Base-by-base conservation (phyloP, 2,329 filamentous ascomycete genomes). In the Onygenales sp. region DNA sequence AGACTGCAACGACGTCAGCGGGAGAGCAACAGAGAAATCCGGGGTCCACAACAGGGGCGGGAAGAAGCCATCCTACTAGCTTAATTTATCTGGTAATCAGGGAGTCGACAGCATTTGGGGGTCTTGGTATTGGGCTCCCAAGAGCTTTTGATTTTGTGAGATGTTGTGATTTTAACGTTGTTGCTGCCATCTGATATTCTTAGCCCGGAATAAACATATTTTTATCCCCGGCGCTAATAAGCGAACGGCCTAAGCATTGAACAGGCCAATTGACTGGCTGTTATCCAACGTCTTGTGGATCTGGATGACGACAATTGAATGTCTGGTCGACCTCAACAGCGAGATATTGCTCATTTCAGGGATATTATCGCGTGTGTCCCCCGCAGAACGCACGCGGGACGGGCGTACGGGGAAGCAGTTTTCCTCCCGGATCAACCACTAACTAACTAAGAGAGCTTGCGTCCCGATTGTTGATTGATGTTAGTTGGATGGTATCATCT, bases 351-450 rank as follows among this genome's bases (percentile, higher is more conserved):
- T 27, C 43, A 43, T 43, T 10, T 38, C 50, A 51, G 33, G 38
- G 50, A 27, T 51, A n/a, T 9, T 14, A 51, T 51, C 50, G 50
- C 50, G 50, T 51, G 50, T 39, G 11, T 14, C 9, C 31, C 11
- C 27, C 11, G 44, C 21, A 27, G 38, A 11, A 11, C 6, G 3
- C 11, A 41, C 38, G 38, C 2, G 38, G 11, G 14, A 11, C 6
- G 3, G 11, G 14, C 38, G 6, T 3, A 14, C 38, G 38, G 38
- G 38, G 38, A 41, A 41, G 38, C 4, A 6, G 38, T 11, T 41
- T 11, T 11, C 11, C 14, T 14, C 14, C 14, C 14, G 6, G 11
- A 14, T 41, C 2, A 41, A 2, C 38, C 38, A 41, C 38, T n/a
- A n/a, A n/a, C n/a, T n/a, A n/a, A n/a, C n/a, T 14, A 14, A 44